phyloP scores from a whole-genome alignment of 192 early-diverging fungal species.

The Geosiphon pyriformis region DNA sequence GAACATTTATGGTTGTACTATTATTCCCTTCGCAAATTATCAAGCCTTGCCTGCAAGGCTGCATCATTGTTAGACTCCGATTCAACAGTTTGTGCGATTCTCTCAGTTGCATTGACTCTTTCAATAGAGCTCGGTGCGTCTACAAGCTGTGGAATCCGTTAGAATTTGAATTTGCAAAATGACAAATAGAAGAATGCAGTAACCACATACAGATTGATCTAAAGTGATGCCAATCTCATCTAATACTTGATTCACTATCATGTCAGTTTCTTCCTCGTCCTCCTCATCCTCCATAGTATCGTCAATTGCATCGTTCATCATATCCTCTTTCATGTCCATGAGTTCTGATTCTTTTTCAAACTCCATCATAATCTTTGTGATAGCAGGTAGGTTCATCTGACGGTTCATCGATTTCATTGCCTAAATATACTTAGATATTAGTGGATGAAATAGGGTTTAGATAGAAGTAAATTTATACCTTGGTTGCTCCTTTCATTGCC shows the following conservation, averaged over 20 bases:
- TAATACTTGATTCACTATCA: slow-evolving; percentile 88
- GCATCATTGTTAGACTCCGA: slow-evolving; percentile 63
- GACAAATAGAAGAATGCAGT: slow-evolving; percentile 5
- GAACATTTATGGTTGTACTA: too few relatives aligned
- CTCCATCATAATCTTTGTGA: slow-evolving; percentile 96
- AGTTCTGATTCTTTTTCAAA: slow-evolving; percentile 91
- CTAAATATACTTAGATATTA: slow-evolving; percentile 16
- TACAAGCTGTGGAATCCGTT: slow-evolving; percentile 33
- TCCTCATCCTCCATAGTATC: slow-evolving; percentile 92
- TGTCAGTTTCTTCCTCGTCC: slow-evolving; percentile 86
- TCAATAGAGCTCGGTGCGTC: slow-evolving; percentile 44
- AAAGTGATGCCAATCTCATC: slow-evolving; percentile 93
- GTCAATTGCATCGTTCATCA: slow-evolving; percentile 98
- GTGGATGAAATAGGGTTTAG: neutral
- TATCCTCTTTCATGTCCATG: slow-evolving; percentile 99
- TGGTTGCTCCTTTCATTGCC: slow-evolving; percentile 92
- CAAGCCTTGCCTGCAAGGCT: slow-evolving; percentile 82
- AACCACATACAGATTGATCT: slow-evolving; percentile 57
- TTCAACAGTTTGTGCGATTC: slow-evolving; percentile 49
- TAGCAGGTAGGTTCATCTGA: slow-evolving; percentile 87
- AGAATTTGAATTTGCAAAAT: neutral
- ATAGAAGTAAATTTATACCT: slow-evolving; percentile 33
- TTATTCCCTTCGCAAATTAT: slow-evolving; percentile 84
- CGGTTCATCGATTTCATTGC: slow-evolving; percentile 98
- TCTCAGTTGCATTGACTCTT: slow-evolving; percentile 29